Evolutionary conservation across 2,329 filamentous ascomycete genomes (phyloP).

Genomic region (Xylaria sp.): DNA sequence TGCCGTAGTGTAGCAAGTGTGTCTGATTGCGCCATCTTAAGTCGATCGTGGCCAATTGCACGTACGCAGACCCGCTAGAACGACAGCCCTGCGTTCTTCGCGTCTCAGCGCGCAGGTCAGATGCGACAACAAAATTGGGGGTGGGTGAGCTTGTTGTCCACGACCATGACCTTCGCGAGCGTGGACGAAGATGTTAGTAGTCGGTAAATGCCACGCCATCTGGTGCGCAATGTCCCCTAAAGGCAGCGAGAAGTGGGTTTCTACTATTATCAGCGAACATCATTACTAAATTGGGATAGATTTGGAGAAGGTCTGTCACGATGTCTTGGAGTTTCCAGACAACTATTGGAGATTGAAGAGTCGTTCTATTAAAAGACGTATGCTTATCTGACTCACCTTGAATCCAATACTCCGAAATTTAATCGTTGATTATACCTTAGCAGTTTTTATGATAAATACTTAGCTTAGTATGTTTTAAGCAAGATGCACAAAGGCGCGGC

Average conservation of each 20-base stretch:
- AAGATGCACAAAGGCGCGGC: not conserved
- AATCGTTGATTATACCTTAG: not conserved
- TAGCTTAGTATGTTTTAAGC: not conserved
- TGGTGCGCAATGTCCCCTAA: not conserved
- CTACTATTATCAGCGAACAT: not conserved
- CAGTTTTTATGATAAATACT: not conserved
- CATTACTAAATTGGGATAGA: not conserved
- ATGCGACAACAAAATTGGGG: not conserved
- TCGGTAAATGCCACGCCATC: not conserved
- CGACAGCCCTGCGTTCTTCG: not conserved
- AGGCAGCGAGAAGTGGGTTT: not conserved
- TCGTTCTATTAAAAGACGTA: not conserved
- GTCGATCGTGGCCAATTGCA: too few species aligned
- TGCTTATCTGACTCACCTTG: not conserved
- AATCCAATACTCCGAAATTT: not conserved
- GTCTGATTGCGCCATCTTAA: too few species aligned
- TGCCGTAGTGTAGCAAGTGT: not conserved
- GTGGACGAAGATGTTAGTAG: not conserved
- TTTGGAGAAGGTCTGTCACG: not conserved
- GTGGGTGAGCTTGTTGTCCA: not conserved
- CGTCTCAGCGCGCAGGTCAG: not conserved
- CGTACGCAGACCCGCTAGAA: too few species aligned
- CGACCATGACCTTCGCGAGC: not conserved
- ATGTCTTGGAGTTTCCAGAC: not conserved
- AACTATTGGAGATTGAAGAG: not conserved